Evolutionary conservation across 2,329 filamentous ascomycete species (phyloP).

Genomic region (Lecanicillium sp.): DNA sequence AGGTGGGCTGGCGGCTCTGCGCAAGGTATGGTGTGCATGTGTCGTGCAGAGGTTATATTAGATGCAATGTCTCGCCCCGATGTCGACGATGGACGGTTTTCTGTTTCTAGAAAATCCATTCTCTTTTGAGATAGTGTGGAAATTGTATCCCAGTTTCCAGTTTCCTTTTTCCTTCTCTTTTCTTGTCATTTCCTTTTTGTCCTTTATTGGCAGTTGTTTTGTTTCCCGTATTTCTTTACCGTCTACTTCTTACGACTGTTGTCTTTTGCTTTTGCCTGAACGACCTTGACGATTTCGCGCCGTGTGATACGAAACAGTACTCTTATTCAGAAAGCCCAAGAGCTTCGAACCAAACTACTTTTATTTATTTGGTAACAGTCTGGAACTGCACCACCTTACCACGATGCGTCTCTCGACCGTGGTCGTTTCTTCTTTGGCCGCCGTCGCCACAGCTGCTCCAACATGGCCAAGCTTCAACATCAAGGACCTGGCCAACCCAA

Average conservation of each 20-base stretch:
- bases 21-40: no score
- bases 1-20: no score
- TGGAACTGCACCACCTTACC: constrained; percentile 1
- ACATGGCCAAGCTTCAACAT: constrained; percentile 28
- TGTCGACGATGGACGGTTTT: no score
- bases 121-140: no score
- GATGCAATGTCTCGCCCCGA: no score
- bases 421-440: constrained; percentile 35
- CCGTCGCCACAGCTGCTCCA: constrained; percentile 40
- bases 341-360: constrained; percentile 2
- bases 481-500: constrained; percentile 27
- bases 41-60: no score
- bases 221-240: constrained; percentile 17
- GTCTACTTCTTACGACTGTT: constrained; percentile 13
- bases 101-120: no score
- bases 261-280: constrained; percentile 10
- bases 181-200: no score
- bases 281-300: no score
- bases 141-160: no score
- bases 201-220: constrained; percentile 10
- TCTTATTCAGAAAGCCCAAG: no score
- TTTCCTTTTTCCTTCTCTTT: constrained; percentile 10
- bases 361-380: constrained; percentile 1
- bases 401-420: constrained; percentile 45
- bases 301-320: no score